Evolutionary conservation across 257 asterid species (phyloP), one percentile per base, ranked within the genome.

Genomic region (Verbascum thapsus): DNA sequence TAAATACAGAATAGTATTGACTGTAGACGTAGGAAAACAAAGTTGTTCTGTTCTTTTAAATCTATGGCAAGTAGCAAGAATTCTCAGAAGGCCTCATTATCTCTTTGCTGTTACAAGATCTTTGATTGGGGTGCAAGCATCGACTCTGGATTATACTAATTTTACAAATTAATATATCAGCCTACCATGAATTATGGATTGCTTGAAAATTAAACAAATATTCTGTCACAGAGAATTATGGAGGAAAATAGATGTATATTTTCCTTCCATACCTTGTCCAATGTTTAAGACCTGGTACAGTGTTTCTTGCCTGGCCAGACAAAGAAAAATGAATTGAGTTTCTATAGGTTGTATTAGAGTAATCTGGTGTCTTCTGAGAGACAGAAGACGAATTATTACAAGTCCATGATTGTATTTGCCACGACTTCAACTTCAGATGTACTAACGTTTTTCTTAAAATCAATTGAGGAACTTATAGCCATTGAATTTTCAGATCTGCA

Each of bases 401-500:
- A 34, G 63, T 44, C 64, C 19, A 32, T 39, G 7, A 59, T 20
- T 35, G 13, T 48, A 51, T 51, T 58, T 51, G 18, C 40, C 10
- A 34, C 16, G 38, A 16, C 54, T n/a, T 58, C 56, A n/a, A 70
- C 13, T 18, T 22, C 22, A 7, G 65, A 15, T 8, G 53, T 48
- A 30, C 20, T 20, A n/a, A 19, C 4, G 23, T 0, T 4, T 45
- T 59, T 39, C 4, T 40, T 37, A n/a, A n/a, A n/a, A n/a, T n/a
- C n/a, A 51, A 40, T 68, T 49, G 35, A 61, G 35, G 41, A 61
- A 38, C 58, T 80, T 30, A 78, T 63, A 61, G 53, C 57, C 53
- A 52, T 69, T 62, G 44, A 63, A 64, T 60, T 67, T 71, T 71
- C 95, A 91, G 98, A 87, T 80, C 57, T 41, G 42, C 85, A 76